Conservation (phyloP, 176 grass and related monocot genomes). For the Thalia dealbata region DNA sequence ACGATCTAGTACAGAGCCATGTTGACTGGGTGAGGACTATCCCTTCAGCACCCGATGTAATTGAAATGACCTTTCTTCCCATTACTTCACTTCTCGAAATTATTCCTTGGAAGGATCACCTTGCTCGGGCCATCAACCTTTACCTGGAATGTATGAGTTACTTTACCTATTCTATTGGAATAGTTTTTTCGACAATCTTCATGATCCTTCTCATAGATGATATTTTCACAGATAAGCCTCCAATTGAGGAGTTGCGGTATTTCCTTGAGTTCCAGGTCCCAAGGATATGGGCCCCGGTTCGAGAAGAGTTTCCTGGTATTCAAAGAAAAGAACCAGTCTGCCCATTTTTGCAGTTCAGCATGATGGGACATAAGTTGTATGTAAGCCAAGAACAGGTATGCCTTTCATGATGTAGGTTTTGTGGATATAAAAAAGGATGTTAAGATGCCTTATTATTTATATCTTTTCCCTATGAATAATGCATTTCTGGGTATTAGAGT, state of each 20-base stretch:
- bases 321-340: conserved; percentile 66
- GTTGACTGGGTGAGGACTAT: conserved; percentile 42
- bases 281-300: conserved; percentile 51
- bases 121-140: conserved; percentile 49
- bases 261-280: conserved; percentile 68
- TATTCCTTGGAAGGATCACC: conserved; percentile 45
- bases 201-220: too few relatives aligned
- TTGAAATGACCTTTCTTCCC: conserved; percentile 53
- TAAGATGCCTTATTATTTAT: too few relatives aligned
- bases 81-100: conserved; percentile 43
- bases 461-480: too few relatives aligned
- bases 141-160: conserved; percentile 55
- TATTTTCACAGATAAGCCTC: conserved; percentile 54
- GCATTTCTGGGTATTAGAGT: too few relatives aligned
- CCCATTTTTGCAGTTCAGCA: conserved; percentile 57
- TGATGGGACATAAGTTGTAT: conserved; percentile 61
- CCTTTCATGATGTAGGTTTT: too few relatives aligned
- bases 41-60: conserved; percentile 43
- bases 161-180: too few relatives aligned
- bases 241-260: conserved; percentile 58
- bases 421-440: too few relatives aligned
- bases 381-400: conserved; percentile 53
- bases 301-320: conserved; percentile 32
- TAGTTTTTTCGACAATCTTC: too few relatives aligned
- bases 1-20: conserved; percentile 55